Base-by-base conservation (phyloP, 169 alveolate genomes). In the Pseudocohnilembus persalinus region DNA sequence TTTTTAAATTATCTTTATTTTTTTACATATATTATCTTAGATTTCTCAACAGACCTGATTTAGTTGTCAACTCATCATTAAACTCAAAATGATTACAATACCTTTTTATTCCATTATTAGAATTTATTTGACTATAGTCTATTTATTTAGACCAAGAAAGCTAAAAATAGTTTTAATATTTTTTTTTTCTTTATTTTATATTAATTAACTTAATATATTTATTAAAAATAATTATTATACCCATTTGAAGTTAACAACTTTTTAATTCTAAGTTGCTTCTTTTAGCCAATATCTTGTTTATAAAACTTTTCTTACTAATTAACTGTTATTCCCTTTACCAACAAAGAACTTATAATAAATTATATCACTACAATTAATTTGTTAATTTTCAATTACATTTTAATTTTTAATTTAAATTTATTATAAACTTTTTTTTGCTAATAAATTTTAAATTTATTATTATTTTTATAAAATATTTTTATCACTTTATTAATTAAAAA, bases 281-380 rank as follows among this genome's bases (percentile, higher is more conserved):
- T 11, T 64, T 49, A 79, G 49, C 74, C 15, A 49, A 20, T 79
- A 74, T 75, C 87, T 80, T 29, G 30, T 4, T 27, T 77, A 81
- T 33, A 86, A 76, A 63, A 86, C 80, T 28, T 83, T 34, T 75
- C 78, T 79, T 63, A 86, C 85, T 64, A 86, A 35, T 28, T 76
- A 83, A 64, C 68, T 26, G 34, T 86, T 86, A 63, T 86, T 86
- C 0, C 90, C 90, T 74, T 63, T 79, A 28, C 68, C 68, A 11
- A 49, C 26, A 49, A 49, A 49, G 20, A 11, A 49, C 26, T 49
- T 11, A 20, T 49, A 49, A 4, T 49, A 20, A 4, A 11, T 49
- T 49, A 11, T 11, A 11, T 49, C 68, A 20, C 68, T 49, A 11
- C 20, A n/a, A n/a, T n/a, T n/a, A n/a, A n/a, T n/a, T n/a, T n/a